These are phyloP conservation scores for Ceratocystis huliohia DNA, from an alignment of 2,329 filamentous ascomycete genomes.

Conservation along the genomic window DNA sequence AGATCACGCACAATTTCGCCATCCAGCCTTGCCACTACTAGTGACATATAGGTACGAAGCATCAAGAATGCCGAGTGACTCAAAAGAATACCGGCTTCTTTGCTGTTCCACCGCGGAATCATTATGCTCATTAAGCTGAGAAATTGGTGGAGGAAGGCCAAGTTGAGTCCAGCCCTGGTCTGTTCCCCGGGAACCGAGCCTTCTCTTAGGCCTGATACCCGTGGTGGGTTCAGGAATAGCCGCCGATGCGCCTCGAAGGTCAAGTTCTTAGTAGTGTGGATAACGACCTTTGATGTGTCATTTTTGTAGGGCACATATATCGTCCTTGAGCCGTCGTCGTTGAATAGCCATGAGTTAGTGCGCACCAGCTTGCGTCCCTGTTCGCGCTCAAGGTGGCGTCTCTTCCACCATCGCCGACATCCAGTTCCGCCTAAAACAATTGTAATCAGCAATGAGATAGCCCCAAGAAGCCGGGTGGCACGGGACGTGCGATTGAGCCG, in stretches of 20 bases:
- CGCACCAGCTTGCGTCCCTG: slow-evolving; percentile 71
- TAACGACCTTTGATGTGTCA: slow-evolving; percentile 78
- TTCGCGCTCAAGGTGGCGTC: slow-evolving; percentile 62
- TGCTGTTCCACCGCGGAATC: slow-evolving; percentile 90
- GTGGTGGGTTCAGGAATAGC: slow-evolving; percentile 80
- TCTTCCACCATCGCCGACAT: slow-evolving; percentile 63
- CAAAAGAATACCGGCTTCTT: slow-evolving; percentile 80
- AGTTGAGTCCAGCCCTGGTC: slow-evolving; percentile 85
- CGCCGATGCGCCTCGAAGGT: slow-evolving; percentile 95
- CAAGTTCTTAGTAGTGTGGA: slow-evolving; percentile 75
- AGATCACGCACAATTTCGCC: slow-evolving; percentile 93
- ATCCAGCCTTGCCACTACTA: slow-evolving; percentile 84
- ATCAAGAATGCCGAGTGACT: slow-evolving; percentile 85
- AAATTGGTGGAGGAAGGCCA: slow-evolving; percentile 95
- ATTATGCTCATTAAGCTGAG: slow-evolving; percentile 93
- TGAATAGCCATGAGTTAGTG: slow-evolving; percentile 81
- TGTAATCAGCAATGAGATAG: slow-evolving; percentile 60
- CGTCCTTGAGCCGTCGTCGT: slow-evolving; percentile 87
- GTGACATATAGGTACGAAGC: slow-evolving; percentile 81
- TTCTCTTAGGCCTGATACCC: slow-evolving; percentile 64
- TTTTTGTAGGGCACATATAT: slow-evolving; percentile 92
- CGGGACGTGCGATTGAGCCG: slow-evolving; percentile 53
- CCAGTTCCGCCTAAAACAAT: slow-evolving; percentile 72
- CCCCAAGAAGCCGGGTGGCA: slow-evolving; percentile 60
- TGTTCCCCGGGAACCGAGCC: slow-evolving; percentile 71